Conservation (phyloP, 2,329 filamentous ascomycete genomes). For the Paraphaeosphaeria sporulosa region DNA sequence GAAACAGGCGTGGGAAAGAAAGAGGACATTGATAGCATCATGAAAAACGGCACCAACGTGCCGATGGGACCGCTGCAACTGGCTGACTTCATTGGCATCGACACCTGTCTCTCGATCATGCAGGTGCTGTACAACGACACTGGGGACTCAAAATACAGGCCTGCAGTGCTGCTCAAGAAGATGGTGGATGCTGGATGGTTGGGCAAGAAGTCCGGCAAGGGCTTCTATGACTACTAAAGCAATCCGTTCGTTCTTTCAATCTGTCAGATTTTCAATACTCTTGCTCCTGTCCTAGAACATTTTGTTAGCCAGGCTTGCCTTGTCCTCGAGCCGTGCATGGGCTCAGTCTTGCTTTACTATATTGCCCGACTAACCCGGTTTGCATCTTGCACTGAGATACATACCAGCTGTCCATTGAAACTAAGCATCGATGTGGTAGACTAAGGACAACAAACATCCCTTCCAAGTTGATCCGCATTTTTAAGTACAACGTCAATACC, state of each 20-base stretch:
- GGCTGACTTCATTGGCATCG: conserved; percentile 96
- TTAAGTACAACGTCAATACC: background rate
- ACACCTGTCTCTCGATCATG: conserved; percentile 98
- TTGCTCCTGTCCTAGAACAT: background rate
- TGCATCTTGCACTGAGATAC: too few species aligned
- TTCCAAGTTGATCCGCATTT: background rate
- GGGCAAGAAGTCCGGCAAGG: conserved; percentile 96
- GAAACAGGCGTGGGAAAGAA: conserved; percentile 89
- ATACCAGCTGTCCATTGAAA: background rate
- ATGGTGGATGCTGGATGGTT: conserved; percentile 99
- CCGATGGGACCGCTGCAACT: conserved; percentile 95
- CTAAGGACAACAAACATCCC: background rate
- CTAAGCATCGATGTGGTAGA: background rate
- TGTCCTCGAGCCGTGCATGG: too few species aligned
- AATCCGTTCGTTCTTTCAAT: background rate
- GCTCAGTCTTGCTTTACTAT: too few species aligned
- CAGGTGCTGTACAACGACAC: conserved; percentile 90
- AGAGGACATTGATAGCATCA: conserved; percentile 95
- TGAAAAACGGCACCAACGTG: conserved; percentile 99
- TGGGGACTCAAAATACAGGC: conserved; percentile 94
- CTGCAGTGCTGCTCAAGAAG: conserved; percentile 84
- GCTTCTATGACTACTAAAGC: conserved; percentile 84
- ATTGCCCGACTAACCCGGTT: too few species aligned
- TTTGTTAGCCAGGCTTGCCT: background rate
- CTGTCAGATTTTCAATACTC: background rate